Evolutionary conservation across 805 yeast genomes (phyloP), one percentile per base, ranked within the genome.

Genomic region (Candida yuanshanica): DNA sequence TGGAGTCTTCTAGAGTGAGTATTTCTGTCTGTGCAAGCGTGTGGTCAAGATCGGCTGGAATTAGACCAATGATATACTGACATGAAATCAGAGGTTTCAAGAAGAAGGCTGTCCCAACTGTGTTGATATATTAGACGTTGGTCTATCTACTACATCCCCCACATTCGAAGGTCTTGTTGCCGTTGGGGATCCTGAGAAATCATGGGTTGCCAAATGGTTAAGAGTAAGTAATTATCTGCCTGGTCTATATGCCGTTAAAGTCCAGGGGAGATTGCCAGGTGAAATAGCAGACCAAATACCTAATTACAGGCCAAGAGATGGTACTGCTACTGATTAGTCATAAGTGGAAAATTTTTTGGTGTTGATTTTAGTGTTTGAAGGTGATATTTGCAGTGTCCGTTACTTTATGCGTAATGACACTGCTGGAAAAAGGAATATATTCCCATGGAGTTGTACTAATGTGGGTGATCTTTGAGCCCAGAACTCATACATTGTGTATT

Each of bases 121-220:
- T 66, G 98, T 88, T 56, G 80, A 90, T 39, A 78, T 91, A 22
- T 72, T 91, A 55, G 89, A 84, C 50, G 81, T 81, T 45, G 96
- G 93, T 55, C 95, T 89, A 39, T 79, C 83, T 16, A 77, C 87
- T 27, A 93, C 98, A 6, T 88, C 96, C 16, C 98, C 98, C 31
- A 79, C 96, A 0, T 91, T 89, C 59, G 99, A 91, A 68, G 99
- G 99, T 0, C 68, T 86, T 25, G 95, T 91, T 5, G 96, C 97
- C 2, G 72, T 88, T 47, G 88, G 95, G 37, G 89, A 83, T 45
- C 88, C 91, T 38, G 77, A 79, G 38, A 76, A 73, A 26, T 87
- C 96, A 2, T 91, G 99, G 99, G 96, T 88, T 31, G 96, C 96
- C 13, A 79, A 85, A 58, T 91, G 99, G 99, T 69, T 91, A 42